Percentiles rank a stretch among this genome's conserved stretches.
These are phyloP conservation scores for Kurtzmaniella quercitrusa DNA, from an alignment of 1,139 yeast species.

Conservation along the genomic window DNA sequence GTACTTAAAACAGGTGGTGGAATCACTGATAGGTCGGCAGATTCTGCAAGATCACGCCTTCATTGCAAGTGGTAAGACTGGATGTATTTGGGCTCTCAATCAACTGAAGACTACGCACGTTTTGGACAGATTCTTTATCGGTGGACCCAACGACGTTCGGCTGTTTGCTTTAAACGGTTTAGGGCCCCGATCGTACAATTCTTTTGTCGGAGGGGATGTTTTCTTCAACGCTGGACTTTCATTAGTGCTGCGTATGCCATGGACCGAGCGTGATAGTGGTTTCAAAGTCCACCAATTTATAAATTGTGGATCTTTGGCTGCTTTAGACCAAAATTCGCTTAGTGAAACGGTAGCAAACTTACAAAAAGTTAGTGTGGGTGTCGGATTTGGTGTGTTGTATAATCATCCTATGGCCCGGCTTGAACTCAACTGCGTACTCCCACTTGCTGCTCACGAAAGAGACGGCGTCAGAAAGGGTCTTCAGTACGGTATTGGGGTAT, in stretches of 20 bases:
- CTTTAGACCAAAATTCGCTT: conserved; percentile 24
- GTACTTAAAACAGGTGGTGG: conserved; percentile 46
- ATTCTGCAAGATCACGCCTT: conserved; percentile 22
- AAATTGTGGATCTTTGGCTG: conserved; percentile 69
- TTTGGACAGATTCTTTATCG: conserved; percentile 56
- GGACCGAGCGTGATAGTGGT: conserved; percentile 50
- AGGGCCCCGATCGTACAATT: conserved; percentile 71
- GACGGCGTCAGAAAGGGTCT: conserved; percentile 80
- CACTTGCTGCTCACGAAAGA: conserved; percentile 58
- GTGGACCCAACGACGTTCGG: conserved; percentile 82
- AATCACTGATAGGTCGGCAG: conserved; percentile 37
- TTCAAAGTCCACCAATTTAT: conserved; percentile 67
- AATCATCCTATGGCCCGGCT: conserved; percentile 89
- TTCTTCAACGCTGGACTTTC: conserved; percentile 71
- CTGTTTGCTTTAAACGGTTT: conserved; percentile 75
- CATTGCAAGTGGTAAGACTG: conserved; percentile 46
- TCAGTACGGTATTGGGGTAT: conserved; percentile 89
- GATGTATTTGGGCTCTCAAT: conserved; percentile 41
- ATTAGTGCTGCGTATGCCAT: conserved; percentile 63
- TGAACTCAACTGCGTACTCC: conserved; percentile 83
- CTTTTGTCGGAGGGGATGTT: conserved; percentile 77
- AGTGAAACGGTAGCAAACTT: conserved; percentile 4
- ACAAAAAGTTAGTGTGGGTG: conserved; percentile 45
- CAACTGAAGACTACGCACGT: conserved; percentile 36
- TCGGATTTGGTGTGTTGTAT: conserved; percentile 75